Conservation (phyloP, 1,284 basidiomycete species). For the Boletus semigastroideus region DNA sequence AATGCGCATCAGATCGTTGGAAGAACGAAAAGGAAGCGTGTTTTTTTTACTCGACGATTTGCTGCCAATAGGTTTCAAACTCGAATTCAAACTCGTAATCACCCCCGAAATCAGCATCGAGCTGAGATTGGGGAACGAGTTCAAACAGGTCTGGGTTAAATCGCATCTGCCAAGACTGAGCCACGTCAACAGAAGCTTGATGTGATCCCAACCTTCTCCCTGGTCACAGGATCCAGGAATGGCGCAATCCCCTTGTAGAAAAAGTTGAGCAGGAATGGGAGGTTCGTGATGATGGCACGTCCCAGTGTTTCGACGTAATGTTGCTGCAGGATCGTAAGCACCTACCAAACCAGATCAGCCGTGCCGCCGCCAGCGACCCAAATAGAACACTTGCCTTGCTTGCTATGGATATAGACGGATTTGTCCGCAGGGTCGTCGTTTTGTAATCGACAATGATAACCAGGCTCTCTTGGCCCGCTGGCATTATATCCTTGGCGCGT, state of each 20-base stretch:
- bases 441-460: slow-evolving; percentile 85
- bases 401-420: slow-evolving; percentile 77
- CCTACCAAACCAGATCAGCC: slow-evolving; percentile 35
- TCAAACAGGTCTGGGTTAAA: slow-evolving; percentile 84
- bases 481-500: slow-evolving; percentile 84
- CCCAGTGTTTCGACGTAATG: slow-evolving; percentile 92
- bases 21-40: background rate
- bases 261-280: slow-evolving; percentile 76
- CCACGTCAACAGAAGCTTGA: background rate
- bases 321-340: slow-evolving; percentile 82
- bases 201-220: slow-evolving; percentile 67
- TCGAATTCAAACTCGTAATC: slow-evolving; percentile 78
- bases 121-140: slow-evolving; percentile 72
- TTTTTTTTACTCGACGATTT: slow-evolving; percentile 61
- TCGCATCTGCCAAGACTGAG: slow-evolving; percentile 57
- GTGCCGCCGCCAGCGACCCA: background rate
- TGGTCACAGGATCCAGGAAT: slow-evolving; percentile 87
- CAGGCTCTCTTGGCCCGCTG: slow-evolving; percentile 76
- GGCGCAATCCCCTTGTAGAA: slow-evolving; percentile 88
- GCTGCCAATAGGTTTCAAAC: slow-evolving; percentile 75
- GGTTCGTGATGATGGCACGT: slow-evolving; percentile 81
- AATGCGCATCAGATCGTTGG: slow-evolving; percentile 1
- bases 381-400: slow-evolving; percentile 50
- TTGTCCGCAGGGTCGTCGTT: slow-evolving; percentile 75
- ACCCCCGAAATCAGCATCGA: slow-evolving; percentile 84